These are phyloP conservation scores for Trichophyton schoenleinii DNA, from an alignment of 2,329 filamentous ascomycete species.

Conservation along the genomic window DNA sequence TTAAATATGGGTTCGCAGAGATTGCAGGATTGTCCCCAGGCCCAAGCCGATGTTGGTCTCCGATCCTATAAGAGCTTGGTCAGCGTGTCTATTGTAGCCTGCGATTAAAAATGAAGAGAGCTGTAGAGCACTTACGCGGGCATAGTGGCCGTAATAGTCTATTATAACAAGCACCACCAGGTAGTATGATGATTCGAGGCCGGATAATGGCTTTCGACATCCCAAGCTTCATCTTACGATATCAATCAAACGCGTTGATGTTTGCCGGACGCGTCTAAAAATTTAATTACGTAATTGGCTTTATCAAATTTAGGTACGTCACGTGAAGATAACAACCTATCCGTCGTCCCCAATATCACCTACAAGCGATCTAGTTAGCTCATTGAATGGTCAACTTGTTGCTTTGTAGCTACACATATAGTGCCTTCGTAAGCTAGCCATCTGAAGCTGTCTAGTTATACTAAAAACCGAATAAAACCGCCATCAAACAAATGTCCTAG, in stretches of 20 bases:
- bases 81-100: neutral
- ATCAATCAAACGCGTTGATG: neutral
- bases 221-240: too few species aligned
- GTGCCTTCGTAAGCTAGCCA: neutral
- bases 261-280: neutral
- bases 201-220: neutral
- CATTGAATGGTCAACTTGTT: too few species aligned
- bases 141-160: constrained; percentile 21
- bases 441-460: neutral
- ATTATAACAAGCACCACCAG: neutral
- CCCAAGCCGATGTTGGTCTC: constrained; percentile 47
- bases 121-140: constrained; percentile 31
- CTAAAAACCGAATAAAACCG: neutral
- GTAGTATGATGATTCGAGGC: neutral
- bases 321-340: neutral
- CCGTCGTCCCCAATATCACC: neutral
- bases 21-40: constrained; percentile 19
- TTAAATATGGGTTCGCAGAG: constrained; percentile 66
- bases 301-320: neutral
- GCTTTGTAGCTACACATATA: neutral
- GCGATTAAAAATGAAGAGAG: neutral
- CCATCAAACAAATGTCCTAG: neutral
- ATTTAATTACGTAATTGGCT: neutral
- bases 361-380: too few species aligned
- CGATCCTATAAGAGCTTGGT: constrained; percentile 39